These are phyloP conservation scores for Termitomyces sp. DNA, from an alignment of 768 basidiomycete genomes.

Conservation along the genomic window DNA sequence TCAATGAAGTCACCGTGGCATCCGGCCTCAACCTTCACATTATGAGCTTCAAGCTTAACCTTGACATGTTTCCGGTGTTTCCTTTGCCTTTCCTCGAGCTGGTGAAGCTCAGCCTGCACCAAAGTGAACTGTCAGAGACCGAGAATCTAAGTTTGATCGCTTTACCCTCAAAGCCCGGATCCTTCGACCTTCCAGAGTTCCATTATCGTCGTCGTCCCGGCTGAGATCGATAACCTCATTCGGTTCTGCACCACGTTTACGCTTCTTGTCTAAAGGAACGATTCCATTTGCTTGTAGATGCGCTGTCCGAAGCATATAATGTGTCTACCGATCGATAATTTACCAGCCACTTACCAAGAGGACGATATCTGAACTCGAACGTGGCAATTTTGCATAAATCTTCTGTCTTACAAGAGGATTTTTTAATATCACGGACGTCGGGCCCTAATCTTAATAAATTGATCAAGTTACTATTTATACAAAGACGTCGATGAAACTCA, in stretches of 20 bases:
- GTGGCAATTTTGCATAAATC: not conserved
- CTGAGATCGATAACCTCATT: slow-evolving; percentile 1
- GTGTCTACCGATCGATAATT: not conserved
- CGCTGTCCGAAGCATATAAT: not conserved
- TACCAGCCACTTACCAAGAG: slow-evolving; percentile 7
- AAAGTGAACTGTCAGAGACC: not conserved
- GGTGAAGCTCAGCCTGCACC: not conserved
- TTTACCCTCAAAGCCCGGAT: not conserved
- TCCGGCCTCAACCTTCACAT: not conserved
- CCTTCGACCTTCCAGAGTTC: not conserved
- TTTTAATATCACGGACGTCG: not conserved
- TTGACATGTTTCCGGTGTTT: not conserved
- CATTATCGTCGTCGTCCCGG: not conserved
- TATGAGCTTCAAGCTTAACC: not conserved
- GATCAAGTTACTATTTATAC: not conserved
- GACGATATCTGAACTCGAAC: slow-evolving; percentile 16
- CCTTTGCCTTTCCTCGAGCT: not conserved
- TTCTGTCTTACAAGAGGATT: too few relatives aligned
- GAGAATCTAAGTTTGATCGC: too few relatives aligned
- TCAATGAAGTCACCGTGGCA: not conserved
- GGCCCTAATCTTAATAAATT: not conserved
- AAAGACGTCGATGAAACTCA: not conserved
- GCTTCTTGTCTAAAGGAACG: not conserved
- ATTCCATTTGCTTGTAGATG: slow-evolving; percentile 15
- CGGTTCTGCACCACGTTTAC: not conserved